A percentile compares a stretch with the other conserved stretches of the same genome.
Evolutionary conservation across 805 yeast genomes (phyloP).

Genomic region (Clavispora asparagi): DNA sequence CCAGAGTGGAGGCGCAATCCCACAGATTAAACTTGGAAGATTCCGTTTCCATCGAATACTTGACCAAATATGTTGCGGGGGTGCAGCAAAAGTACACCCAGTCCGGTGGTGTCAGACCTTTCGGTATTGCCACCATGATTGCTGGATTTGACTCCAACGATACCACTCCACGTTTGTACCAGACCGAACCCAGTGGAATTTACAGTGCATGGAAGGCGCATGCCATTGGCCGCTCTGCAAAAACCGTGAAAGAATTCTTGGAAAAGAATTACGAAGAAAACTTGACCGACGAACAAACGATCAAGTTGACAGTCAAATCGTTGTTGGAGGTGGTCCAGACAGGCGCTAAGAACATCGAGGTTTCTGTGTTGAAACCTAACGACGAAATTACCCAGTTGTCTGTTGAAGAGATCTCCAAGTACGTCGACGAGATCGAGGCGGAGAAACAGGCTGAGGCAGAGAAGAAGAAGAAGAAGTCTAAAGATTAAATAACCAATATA

Average conservation of each 20-base stretch:
- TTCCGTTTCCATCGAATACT: slow-evolving; percentile 84
- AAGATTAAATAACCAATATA: slow-evolving; percentile 3
- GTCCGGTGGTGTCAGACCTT: slow-evolving; percentile 97
- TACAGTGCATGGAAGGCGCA: slow-evolving; percentile 98
- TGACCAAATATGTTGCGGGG: slow-evolving; percentile 95
- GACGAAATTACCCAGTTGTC: slow-evolving; percentile 53
- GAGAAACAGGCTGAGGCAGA: slow-evolving; percentile 84
- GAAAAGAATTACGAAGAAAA: slow-evolving; percentile 79
- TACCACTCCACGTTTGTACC: slow-evolving; percentile 73
- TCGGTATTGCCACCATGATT: slow-evolving; percentile 90
- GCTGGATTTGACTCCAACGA: slow-evolving; percentile 94
- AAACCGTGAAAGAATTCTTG: slow-evolving; percentile 91
- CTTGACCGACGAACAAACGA: slow-evolving; percentile 61
- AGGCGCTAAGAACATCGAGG: slow-evolving; percentile 94
- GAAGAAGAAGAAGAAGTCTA: slow-evolving; percentile 49
- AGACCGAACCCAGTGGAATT: slow-evolving; percentile 97
- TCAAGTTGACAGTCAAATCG: slow-evolving; percentile 78
- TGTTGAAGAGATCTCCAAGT: slow-evolving; percentile 65
- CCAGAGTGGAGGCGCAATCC: slow-evolving; percentile 94
- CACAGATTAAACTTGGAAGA: slow-evolving; percentile 93
- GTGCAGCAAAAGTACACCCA: slow-evolving; percentile 96
- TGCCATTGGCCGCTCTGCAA: slow-evolving; percentile 91
- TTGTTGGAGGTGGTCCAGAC: slow-evolving; percentile 95
- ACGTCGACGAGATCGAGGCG: slow-evolving; percentile 78
- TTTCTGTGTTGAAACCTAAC: slow-evolving; percentile 77